These are phyloP conservation scores for Prinsepia uniflora DNA, from an alignment of 306 rosid species.

Conservation along the genomic window DNA sequence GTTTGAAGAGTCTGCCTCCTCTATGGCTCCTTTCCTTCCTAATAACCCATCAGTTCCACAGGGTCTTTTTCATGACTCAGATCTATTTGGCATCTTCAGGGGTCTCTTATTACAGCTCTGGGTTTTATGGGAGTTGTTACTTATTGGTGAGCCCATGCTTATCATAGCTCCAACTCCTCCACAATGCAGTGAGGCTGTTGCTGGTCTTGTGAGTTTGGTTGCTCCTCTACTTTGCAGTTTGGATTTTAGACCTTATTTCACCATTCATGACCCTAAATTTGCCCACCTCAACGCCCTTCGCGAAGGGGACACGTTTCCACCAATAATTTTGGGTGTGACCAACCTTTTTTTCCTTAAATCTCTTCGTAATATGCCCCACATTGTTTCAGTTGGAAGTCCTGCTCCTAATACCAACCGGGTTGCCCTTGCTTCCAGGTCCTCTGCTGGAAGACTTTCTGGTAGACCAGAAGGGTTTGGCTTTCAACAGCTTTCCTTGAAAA, in stretches of 20 bases:
- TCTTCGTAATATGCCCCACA: conserved; percentile 61
- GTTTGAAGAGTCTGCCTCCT: conserved; percentile 62
- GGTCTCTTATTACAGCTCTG: conserved; percentile 86
- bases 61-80: conserved; percentile 89
- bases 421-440: conserved; percentile 42
- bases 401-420: conserved; percentile 54
- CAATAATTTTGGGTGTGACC: conserved; percentile 84
- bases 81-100: conserved; percentile 74
- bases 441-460: conserved; percentile 54
- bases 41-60: conserved; percentile 67
- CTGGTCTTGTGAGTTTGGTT: conserved; percentile 88
- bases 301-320: conserved; percentile 71
- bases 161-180: conserved; percentile 92
- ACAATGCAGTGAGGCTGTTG: conserved; percentile 94
- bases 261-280: conserved; percentile 83
- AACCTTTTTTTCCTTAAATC: conserved; percentile 93
- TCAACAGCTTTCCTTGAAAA: conserved; percentile 72
- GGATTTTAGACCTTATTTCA: conserved; percentile 92
- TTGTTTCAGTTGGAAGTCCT: conserved; percentile 92
- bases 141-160: conserved; percentile 88
- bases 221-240: conserved; percentile 86
- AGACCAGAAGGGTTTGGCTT: conserved; percentile 58
- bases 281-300: conserved; percentile 62
- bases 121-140: conserved; percentile 87
- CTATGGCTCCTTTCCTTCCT: conserved; percentile 76